Evolutionary conservation across 208 protist genomes (phyloP).

Genomic region (Hexamita inflata): DNA sequence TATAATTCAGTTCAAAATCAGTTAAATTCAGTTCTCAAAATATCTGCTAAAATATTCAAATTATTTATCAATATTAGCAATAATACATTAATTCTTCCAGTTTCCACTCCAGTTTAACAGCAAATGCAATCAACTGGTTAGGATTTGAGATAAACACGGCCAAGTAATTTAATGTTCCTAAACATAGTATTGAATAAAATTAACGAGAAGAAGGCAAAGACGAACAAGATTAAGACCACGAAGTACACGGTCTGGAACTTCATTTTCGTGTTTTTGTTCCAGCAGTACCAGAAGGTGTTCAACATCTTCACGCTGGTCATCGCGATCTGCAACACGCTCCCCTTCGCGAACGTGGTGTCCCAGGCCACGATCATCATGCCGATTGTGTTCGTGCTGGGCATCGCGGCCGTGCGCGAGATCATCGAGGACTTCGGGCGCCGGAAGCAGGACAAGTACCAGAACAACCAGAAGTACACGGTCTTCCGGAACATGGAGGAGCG

Average conservation of each 20-base stretch:
- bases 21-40: no score
- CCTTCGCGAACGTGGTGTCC: background rate
- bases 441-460: background rate
- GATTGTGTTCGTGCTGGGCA: background rate
- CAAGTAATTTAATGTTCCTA: no score
- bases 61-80: no score
- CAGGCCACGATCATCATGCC: background rate
- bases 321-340: background rate
- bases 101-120: no score
- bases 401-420: constrained; percentile 9
- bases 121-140: no score
- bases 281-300: constrained; percentile 9
- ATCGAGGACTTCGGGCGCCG: background rate
- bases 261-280: constrained; percentile 7
- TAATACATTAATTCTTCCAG: no score
- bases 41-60: no score
- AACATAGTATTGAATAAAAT: background rate
- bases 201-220: background rate
- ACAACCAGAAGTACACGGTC: background rate
- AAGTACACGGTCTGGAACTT: constrained; percentile 19
- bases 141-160: no score
- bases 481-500: background rate
- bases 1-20: no score
- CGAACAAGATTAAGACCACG: background rate
- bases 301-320: constrained; percentile 7